Conservation (phyloP, 192 early-diverging fungal genomes). For the Thoreauomyces humboldtii region DNA sequence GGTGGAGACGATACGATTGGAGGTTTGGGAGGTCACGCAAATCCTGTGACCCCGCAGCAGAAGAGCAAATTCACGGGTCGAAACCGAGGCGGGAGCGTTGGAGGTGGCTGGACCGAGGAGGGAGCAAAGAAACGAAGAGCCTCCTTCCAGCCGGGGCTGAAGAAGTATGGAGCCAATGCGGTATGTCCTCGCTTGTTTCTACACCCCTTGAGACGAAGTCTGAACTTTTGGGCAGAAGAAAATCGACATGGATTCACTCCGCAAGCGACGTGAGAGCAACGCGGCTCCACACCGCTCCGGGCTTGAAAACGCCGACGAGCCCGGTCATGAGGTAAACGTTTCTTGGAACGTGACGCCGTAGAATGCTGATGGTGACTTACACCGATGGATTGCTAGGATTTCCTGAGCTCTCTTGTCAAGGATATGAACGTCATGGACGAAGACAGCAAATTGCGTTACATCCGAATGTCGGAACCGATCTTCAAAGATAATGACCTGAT, state of each 20-base stretch:
- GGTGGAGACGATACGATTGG: not conserved
- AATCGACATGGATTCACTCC: conserved; percentile 16
- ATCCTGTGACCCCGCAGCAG: not conserved
- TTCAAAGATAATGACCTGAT: conserved; percentile 22
- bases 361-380: too few relatives aligned
- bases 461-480: conserved; percentile 11
- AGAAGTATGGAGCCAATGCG: not conserved
- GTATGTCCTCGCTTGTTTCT: not conserved
- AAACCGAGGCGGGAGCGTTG: not conserved
- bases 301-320: not conserved
- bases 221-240: conserved; percentile 1
- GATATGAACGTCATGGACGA: conserved; percentile 31
- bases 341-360: not conserved
- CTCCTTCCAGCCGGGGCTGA: conserved; percentile 1
- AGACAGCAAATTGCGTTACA: conserved; percentile 16
- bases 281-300: conserved; percentile 13
- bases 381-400: too few relatives aligned
- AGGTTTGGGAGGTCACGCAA: not conserved
- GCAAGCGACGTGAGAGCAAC: not conserved
- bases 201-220: not conserved
- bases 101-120: not conserved
- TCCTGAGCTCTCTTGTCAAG: conserved; percentile 19
- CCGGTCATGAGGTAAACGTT: not conserved
- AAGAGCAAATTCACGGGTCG: conserved; percentile 10
- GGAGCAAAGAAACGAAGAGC: not conserved